Base-by-base conservation (phyloP, 2,329 filamentous ascomycete genomes). In the Xylaria polymorpha region DNA sequence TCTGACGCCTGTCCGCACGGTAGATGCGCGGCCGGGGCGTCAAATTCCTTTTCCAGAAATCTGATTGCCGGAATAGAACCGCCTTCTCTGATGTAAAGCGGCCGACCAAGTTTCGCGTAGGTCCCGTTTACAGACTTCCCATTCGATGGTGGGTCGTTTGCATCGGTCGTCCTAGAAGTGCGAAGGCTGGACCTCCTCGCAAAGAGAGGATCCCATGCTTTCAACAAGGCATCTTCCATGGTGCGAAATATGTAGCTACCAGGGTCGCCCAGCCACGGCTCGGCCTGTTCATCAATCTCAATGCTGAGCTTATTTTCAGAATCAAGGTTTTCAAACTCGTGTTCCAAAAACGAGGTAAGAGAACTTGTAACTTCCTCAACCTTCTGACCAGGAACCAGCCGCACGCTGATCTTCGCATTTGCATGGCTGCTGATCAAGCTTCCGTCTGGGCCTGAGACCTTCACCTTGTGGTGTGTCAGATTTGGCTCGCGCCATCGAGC, bases 1-100 rank as follows among this genome's bases (percentile, higher is more conserved):
- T 99, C 96, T 75, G 93, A 98, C 14, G 95, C 94, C 81, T 98
- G 94, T 0, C 97, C 97, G 77, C 94, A 98, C 0, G 96, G 97
- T 41, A 99, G 82, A 80, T 98, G 94, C 0, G 95, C 95, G 0
- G 96, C 95, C 0, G 94, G 94, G 0, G 96, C 96, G 2, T 87
- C 86, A 77, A 98, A 98, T 76, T 97, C 94, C 82, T 97, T 97
- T 80, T 98, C 95, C 44, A 98, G 79, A 77, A 98, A 98, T 6
- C 96, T 85, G 66, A 98, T 98, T 0, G 93, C 93, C 0, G 96
- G 96, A 74, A 99, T 99, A 0, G 92, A 97, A 5, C 96, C 96
- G 14, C 96, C 96, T 81, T 99, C 96, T 10, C 96, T 89, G 74
- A 99, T 99, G 79, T 97, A 98, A 3, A 99, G 85, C 0, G 94